Evolutionary conservation across 768 basidiomycete genomes (phyloP).

Genomic region (Sarcomyxa edulis): DNA sequence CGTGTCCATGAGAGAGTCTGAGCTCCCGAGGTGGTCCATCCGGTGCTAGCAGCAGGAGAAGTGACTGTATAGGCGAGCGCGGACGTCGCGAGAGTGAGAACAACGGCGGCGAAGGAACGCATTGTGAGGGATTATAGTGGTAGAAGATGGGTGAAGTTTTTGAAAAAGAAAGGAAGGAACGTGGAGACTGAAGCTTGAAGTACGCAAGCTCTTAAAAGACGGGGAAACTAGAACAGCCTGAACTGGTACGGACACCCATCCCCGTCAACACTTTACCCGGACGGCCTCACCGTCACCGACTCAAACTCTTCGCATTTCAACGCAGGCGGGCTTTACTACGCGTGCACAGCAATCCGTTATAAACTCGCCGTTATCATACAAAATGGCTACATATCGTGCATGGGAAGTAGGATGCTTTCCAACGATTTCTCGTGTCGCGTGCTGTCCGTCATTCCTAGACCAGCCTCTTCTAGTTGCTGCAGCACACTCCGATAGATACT

Average conservation of each 20-base stretch:
- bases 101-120: constrained; percentile 34
- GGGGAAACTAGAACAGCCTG: too few species aligned
- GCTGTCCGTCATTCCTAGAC: constrained; percentile 43
- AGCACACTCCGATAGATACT: constrained; percentile 63
- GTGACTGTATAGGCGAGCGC: constrained; percentile 62
- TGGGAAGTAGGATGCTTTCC: too few species aligned
- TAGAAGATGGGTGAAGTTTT: constrained; percentile 12
- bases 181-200: constrained; percentile 11
- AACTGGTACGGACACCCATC: too few species aligned
- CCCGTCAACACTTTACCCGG: too few species aligned
- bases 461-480: constrained; percentile 48
- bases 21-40: constrained; percentile 55
- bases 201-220: too few species aligned
- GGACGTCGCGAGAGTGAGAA: constrained; percentile 48
- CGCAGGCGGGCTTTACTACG: too few species aligned
- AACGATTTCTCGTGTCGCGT: too few species aligned
- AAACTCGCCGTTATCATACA: too few species aligned
- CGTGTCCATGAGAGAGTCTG: constrained; percentile 57
- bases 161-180: constrained; percentile 10
- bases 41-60: constrained; percentile 35
- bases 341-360: too few species aligned
- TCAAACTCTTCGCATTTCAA: not conserved
- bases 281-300: too few species aligned
- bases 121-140: constrained; percentile 24
- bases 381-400: too few species aligned